Evolutionary conservation across 73 alveolate species (phyloP).

Genomic region (Strombidium stylifer): DNA sequence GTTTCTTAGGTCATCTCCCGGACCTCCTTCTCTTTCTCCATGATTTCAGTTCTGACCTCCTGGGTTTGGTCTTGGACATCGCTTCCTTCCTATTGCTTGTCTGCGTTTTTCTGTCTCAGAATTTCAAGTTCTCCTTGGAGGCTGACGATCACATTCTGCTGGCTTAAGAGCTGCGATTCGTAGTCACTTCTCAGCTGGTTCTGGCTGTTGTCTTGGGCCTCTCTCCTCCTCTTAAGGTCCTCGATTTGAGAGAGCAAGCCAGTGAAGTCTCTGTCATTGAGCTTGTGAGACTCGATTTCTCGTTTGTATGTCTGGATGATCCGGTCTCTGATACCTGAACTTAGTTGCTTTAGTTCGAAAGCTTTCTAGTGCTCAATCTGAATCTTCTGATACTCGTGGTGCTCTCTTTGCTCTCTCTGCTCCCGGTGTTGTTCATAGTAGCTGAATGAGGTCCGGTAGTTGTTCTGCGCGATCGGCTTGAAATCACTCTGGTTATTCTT

Average conservation of each 20-base stretch:
- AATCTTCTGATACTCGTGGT: no score
- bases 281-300: slow-evolving; percentile 6
- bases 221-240: slow-evolving; percentile 5
- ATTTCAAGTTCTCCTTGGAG: slow-evolving; percentile 16
- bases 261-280: slow-evolving; percentile 8
- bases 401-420: no score
- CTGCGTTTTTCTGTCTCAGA: neutral
- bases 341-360: no score
- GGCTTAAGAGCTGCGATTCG: neutral
- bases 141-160: neutral
- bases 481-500: no score
- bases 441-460: no score
- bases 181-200: slow-evolving; percentile 17
- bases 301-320: slow-evolving; percentile 1
- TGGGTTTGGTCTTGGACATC: neutral
- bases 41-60: neutral
- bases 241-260: neutral
- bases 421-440: no score
- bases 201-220: neutral
- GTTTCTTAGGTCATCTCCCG: neutral
- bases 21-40: neutral
- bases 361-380: no score
- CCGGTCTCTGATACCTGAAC: slow-evolving; percentile 10
- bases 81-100: slow-evolving; percentile 1
- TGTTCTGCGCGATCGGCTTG: no score